Conservation (phyloP, 192 early-diverging fungal species). For the Mortierella antarctica region DNA sequence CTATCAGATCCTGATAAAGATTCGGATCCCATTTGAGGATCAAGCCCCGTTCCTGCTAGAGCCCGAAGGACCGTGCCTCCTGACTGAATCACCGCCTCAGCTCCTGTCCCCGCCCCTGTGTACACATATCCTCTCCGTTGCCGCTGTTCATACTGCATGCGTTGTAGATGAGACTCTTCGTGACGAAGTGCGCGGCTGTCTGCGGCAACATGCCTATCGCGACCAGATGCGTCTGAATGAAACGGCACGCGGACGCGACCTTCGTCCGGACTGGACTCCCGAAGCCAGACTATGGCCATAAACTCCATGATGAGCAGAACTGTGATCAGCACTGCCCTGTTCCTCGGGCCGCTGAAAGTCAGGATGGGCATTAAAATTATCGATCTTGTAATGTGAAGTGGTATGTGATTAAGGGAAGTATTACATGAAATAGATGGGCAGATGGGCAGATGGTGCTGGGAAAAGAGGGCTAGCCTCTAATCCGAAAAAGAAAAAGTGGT, state of each 20-base stretch:
- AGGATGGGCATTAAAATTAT: conserved; percentile 23
- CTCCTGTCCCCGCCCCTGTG: too few species aligned
- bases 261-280: conserved; percentile 2
- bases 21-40: too few species aligned
- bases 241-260: neutral
- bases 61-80: too few species aligned
- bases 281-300: conserved; percentile 34
- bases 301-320: conserved; percentile 24
- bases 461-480: too few species aligned
- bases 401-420: neutral
- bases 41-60: too few species aligned
- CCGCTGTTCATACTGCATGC: too few species aligned
- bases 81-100: too few species aligned
- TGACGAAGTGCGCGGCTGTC: neutral
- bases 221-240: neutral
- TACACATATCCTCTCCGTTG: too few species aligned
- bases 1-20: too few species aligned
- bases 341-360: conserved; percentile 26
- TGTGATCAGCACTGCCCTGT: conserved; percentile 17
- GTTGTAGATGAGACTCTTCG: too few species aligned
- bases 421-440: too few species aligned
- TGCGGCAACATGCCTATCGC: neutral
- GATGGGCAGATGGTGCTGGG: too few species aligned
- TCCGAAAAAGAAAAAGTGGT: neutral
- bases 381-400: neutral